phyloP scores from a whole-genome alignment of 306 rosid genomes.

The Vachellia pachyceras region DNA sequence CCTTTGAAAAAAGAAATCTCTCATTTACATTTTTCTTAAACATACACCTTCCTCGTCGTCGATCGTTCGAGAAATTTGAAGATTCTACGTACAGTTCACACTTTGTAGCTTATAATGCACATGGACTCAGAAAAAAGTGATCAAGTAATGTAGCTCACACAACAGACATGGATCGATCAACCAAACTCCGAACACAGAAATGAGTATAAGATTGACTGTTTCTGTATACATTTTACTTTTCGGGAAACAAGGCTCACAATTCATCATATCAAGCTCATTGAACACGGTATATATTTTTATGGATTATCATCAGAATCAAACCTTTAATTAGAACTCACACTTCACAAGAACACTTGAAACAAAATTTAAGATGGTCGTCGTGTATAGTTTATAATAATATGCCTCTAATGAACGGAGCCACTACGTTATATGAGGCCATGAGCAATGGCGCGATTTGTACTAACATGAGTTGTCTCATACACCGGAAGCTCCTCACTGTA shows the following conservation, averaged over 20 bases:
- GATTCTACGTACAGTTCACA: background rate
- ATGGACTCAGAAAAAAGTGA: background rate
- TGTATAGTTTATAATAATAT: constrained; percentile 19
- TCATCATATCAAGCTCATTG: background rate
- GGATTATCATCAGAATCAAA: constrained; percentile 19
- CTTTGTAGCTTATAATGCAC: background rate
- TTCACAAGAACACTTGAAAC: constrained; percentile 1
- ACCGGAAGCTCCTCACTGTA: constrained; percentile 89
- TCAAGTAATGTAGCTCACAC: background rate
- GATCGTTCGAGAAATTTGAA: background rate
- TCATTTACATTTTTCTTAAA: background rate
- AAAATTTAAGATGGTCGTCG: constrained; percentile 32
- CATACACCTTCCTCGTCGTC: background rate
- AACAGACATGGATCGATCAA: background rate
- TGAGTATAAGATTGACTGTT: background rate
- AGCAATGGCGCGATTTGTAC: constrained; percentile 69
- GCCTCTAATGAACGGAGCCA: constrained; percentile 23
- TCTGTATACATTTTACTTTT: background rate
- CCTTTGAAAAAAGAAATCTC: background rate
- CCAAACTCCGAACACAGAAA: background rate
- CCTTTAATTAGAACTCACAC: constrained; percentile 12
- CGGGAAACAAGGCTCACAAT: background rate
- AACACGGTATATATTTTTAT: background rate
- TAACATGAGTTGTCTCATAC: constrained; percentile 75
- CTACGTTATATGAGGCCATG: constrained; percentile 53